phyloP scores from a whole-genome alignment of 768 basidiomycete genomes.

The Lentinula guzmanii region DNA sequence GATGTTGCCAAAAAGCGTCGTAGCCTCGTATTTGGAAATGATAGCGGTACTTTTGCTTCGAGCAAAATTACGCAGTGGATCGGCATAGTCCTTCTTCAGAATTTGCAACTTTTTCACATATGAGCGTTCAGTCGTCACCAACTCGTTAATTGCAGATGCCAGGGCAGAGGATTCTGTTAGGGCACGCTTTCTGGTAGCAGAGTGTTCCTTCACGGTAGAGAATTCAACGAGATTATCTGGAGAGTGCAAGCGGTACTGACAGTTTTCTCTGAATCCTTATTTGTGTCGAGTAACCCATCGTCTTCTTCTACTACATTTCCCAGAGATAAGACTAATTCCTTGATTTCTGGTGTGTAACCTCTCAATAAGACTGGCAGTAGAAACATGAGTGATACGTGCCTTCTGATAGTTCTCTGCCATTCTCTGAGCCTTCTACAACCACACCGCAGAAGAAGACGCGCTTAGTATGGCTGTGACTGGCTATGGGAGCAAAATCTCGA shows the following conservation, averaged over 20 bases:
- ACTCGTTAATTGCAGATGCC: conserved; percentile 73
- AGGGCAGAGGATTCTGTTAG: conserved; percentile 62
- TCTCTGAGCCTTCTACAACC: conserved; percentile 79
- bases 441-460: conserved; percentile 89
- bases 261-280: conserved; percentile 28
- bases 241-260: conserved; percentile 31
- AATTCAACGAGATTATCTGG: not conserved
- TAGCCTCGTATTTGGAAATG: conserved; percentile 86
- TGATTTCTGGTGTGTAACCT: conserved; percentile 48
- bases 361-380: conserved; percentile 4
- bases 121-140: conserved; percentile 83
- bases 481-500: conserved; percentile 28
- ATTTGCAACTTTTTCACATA: conserved; percentile 81
- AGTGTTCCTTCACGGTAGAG: conserved; percentile 25
- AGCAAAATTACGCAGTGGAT: conserved; percentile 84
- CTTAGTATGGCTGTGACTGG: conserved; percentile 47
- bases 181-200: conserved; percentile 49
- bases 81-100: conserved; percentile 85
- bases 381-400: conserved; percentile 33
- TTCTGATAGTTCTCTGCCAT: conserved; percentile 60
- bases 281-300: conserved; percentile 36
- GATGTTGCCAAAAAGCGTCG: conserved; percentile 89
- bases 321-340: conserved; percentile 72
- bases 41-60: conserved; percentile 81
- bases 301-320: conserved; percentile 59